Percentiles rank a stretch among this genome's conserved stretches.
These are phyloP conservation scores for Lizonia empirigonia DNA, from an alignment of 2,329 filamentous ascomycete genomes.

Conservation along the genomic window DNA sequence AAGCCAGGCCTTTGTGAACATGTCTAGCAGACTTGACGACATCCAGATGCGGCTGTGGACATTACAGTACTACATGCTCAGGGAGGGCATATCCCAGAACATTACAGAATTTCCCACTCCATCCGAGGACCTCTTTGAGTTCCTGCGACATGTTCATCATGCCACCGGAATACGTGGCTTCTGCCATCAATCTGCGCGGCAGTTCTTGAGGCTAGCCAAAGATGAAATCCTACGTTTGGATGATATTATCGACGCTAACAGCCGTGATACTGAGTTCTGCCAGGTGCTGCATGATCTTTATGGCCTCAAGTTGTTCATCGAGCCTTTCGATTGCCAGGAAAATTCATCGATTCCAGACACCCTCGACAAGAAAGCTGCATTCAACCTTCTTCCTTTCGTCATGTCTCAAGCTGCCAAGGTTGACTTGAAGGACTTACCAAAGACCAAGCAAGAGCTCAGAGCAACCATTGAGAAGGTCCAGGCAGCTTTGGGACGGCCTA, in stretches of 20 bases:
- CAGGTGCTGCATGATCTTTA: conserved; percentile 60
- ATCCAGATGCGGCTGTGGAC: conserved; percentile 90
- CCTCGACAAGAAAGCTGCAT: conserved; percentile 78
- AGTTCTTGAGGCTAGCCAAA: conserved; percentile 88
- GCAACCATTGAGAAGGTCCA: conserved; percentile 92
- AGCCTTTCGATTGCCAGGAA: conserved; percentile 53
- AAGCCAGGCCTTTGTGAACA: conserved; percentile 47
- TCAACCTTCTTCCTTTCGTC: conserved; percentile 82
- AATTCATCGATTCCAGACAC: conserved; percentile 78
- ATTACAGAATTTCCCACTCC: conserved; percentile 66
- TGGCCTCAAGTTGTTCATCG: conserved; percentile 45
- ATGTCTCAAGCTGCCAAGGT: conserved; percentile 80
- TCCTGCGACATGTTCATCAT: conserved; percentile 80
- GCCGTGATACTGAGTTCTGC: conserved; percentile 75
- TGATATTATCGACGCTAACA: conserved; percentile 72
- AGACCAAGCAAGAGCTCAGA: conserved; percentile 91
- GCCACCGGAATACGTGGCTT: conserved; percentile 82
- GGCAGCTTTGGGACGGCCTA: conserved; percentile 77
- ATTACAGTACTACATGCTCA: conserved; percentile 79
- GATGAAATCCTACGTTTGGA: conserved; percentile 79
- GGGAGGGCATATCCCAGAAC: conserved; percentile 74
- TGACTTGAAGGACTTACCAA: conserved; percentile 87
- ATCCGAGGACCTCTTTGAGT: conserved; percentile 76
- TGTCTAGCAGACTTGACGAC: conserved; percentile 77
- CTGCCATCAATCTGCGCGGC: conserved; percentile 83